Base-by-base conservation (phyloP, 2,329 filamentous ascomycete genomes). In the Penicillium verrucosum region DNA sequence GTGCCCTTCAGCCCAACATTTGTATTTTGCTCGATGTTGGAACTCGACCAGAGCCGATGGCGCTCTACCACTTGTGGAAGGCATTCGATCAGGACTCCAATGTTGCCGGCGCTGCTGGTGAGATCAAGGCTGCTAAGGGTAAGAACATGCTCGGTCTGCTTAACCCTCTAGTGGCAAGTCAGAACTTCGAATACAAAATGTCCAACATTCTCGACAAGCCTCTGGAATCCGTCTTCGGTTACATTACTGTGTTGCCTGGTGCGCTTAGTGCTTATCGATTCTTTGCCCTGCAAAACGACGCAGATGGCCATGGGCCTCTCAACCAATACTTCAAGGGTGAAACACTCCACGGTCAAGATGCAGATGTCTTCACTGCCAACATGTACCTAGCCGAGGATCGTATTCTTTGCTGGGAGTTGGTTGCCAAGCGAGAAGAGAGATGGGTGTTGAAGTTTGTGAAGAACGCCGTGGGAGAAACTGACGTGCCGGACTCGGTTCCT, bases 171-270 rank as follows among this genome's bases (percentile, higher is more conserved):
- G 93, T 99, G 16, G 94, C 94, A 0, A 96, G 92, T 44, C 94
- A 99, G 69, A 99, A 99, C 73, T 99, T 99, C 65, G 94, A 99
- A 79, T 99, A 99, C 81, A 99, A 99, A 76, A 97, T 99, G 91
- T 96, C 92, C 40, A 99, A 99, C 68, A 99, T 99, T 68, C 81
- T 99, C 27, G 94, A 99, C 73, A 99, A 99, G 75, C 94, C 94
- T 0, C 80, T 99, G 2, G 94, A 99, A 73, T 96, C 91, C 0
- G 93, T 96, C 0, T 99, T 99, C 73, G 94, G 94, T 2, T 99
- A 97, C 72, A 99, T 99, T 65, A 97, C 93, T 6, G 94, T 99
- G 65, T 79, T 99, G 62, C 95, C 94, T 0, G 95, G 94, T 75
- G 94, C 94, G 0, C 83, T 99, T 51, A 96, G 90, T 71, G 94